A percentile compares a stretch with the other conserved stretches of the same genome.
Conservation (phyloP, 2,329 filamentous ascomycete genomes). For the Paradendryphiella salina region DNA sequence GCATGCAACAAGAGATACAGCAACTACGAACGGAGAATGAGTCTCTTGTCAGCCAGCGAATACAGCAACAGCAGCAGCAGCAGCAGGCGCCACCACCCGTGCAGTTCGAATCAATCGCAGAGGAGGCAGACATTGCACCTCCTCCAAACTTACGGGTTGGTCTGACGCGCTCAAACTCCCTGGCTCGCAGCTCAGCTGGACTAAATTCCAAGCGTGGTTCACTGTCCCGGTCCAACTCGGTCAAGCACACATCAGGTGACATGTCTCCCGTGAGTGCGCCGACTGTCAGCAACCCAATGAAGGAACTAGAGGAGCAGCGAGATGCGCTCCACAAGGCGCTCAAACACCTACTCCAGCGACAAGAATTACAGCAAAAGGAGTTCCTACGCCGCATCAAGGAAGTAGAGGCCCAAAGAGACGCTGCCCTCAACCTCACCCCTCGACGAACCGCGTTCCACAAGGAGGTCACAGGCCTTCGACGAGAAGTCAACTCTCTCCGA, state of each 20-base stretch:
- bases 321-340: constrained; percentile 89
- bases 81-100: constrained; percentile 52
- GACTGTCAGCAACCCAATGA: constrained; percentile 56
- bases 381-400: constrained; percentile 78
- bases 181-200: constrained; percentile 59
- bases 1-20: constrained; percentile 77
- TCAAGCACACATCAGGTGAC: constrained; percentile 42
- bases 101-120: constrained; percentile 64
- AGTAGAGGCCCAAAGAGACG: constrained; percentile 77
- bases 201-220: constrained; percentile 49
- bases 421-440: constrained; percentile 68
- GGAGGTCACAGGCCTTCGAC: constrained; percentile 77
- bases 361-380: constrained; percentile 81
- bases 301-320: constrained; percentile 90
- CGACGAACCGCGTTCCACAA: constrained; percentile 78
- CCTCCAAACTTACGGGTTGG: constrained; percentile 49
- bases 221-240: constrained; percentile 57
- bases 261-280: constrained; percentile 62
- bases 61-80: constrained; percentile 52
- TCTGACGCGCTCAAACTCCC: constrained; percentile 67
- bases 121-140: constrained; percentile 55
- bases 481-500: constrained; percentile 82
- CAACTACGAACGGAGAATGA: constrained; percentile 68
- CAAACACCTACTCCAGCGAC: constrained; percentile 80
- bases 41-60: constrained; percentile 50